phyloP scores from a whole-genome alignment of 2,329 filamentous ascomycete genomes.

The Trichothecium roseum region DNA sequence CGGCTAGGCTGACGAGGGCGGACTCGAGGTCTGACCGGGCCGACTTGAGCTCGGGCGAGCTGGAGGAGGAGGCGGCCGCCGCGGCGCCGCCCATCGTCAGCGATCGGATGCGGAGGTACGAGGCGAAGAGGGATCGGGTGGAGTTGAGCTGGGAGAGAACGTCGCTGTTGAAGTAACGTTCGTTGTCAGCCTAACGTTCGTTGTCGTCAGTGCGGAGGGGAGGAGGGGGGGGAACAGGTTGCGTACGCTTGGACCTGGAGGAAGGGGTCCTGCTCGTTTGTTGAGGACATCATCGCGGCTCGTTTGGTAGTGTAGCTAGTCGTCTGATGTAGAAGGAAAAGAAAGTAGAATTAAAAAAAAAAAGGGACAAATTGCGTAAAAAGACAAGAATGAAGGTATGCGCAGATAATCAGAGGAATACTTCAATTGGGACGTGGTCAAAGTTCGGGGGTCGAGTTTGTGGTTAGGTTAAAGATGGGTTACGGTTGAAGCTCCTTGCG shows the following conservation, averaged over 20 bases:
- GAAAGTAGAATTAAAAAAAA: neutral
- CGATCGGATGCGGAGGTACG: slow-evolving; percentile 90
- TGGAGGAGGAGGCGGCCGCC: slow-evolving; percentile 49
- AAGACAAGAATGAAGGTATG: neutral
- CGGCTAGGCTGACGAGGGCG: slow-evolving; percentile 57
- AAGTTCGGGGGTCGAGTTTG: too few relatives aligned
- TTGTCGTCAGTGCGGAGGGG: neutral
- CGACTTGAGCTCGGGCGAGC: slow-evolving; percentile 75
- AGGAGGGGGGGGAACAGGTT: slow-evolving; percentile 3
- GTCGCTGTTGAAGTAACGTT: slow-evolving; percentile 48
- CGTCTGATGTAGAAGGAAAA: too few relatives aligned
- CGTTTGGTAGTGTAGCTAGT: too few relatives aligned
- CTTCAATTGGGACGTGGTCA: too few relatives aligned
- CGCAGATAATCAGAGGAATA: neutral
- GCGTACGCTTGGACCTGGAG: slow-evolving; percentile 60
- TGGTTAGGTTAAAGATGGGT: too few relatives aligned
- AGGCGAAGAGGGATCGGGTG: slow-evolving; percentile 80
- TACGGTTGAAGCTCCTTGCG: too few relatives aligned
- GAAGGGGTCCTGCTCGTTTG: slow-evolving; percentile 59
- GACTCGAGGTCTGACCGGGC: slow-evolving; percentile 60
- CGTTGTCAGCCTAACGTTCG: slow-evolving; percentile 1
- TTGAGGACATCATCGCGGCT: slow-evolving; percentile 55
- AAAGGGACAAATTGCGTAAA: slow-evolving; percentile 1
- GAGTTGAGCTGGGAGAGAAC: slow-evolving; percentile 73
- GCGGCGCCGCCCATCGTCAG: too few relatives aligned